Conservation (phyloP, 2,329 filamentous ascomycete species). For the Pestalotiopsis sp. region DNA sequence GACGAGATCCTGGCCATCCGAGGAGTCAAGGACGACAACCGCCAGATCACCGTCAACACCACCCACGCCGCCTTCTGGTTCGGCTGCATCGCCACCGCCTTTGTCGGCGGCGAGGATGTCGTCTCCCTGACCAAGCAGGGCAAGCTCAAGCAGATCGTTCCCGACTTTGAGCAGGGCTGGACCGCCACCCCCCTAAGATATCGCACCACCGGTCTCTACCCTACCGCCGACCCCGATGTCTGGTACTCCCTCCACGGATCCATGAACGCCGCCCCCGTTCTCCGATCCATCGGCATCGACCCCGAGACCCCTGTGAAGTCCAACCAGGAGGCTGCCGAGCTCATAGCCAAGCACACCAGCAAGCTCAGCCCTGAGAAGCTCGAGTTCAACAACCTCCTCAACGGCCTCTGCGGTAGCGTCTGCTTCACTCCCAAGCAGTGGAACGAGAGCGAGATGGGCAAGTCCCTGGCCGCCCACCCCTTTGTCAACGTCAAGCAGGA, state of each 20-base stretch:
- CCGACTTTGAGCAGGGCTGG: constrained; percentile 40
- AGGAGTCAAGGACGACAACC: constrained; percentile 15
- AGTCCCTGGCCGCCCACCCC: constrained; percentile 39
- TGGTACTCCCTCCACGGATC: constrained; percentile 55
- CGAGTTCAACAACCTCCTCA: constrained; percentile 38
- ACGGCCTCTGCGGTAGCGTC: constrained; percentile 43
- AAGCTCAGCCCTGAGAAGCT: constrained; percentile 40
- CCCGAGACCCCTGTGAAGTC: constrained; percentile 21
- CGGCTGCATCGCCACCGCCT: constrained; percentile 37
- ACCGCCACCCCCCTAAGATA: constrained; percentile 35
- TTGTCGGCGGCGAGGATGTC: constrained; percentile 36
- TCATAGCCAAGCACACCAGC: constrained; percentile 30
- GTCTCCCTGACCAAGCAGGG: constrained; percentile 27
- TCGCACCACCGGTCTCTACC: constrained; percentile 45
- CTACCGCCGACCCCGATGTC: constrained; percentile 41
- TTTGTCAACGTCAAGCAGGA: constrained; percentile 39
- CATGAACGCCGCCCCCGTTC: constrained; percentile 40
- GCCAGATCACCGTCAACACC: constrained; percentile 42
- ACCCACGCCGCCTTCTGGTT: constrained; percentile 47
- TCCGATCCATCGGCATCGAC: constrained; percentile 46
- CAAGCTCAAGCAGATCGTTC: constrained; percentile 29
- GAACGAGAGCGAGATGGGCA: constrained; percentile 43
- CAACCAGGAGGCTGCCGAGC: constrained; percentile 31
- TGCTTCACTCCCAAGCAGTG: constrained; percentile 44
- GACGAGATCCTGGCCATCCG: constrained; percentile 18